Conservation (phyloP, 2,329 filamentous ascomycete genomes). For the Metarhizium rileyi region DNA sequence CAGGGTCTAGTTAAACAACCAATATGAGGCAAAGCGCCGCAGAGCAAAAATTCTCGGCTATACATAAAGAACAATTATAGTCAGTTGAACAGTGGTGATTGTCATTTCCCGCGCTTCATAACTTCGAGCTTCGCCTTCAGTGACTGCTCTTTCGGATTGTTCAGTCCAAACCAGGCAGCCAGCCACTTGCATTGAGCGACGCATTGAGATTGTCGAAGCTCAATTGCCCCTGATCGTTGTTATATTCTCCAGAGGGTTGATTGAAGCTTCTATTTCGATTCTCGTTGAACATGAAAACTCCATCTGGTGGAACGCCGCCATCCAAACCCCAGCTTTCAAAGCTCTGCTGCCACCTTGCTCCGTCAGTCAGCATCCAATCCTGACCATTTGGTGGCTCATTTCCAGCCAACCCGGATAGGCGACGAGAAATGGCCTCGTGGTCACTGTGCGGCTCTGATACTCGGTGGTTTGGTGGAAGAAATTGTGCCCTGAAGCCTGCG, state of each 20-base stretch:
- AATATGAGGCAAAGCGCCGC: neutral
- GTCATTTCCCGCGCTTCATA: neutral
- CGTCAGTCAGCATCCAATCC: slow-evolving; percentile 49
- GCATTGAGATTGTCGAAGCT: slow-evolving; percentile 23
- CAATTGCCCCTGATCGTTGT: slow-evolving; percentile 13
- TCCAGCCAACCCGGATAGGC: slow-evolving; percentile 6
- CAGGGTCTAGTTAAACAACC: neutral
- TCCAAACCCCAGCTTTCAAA: slow-evolving; percentile 43
- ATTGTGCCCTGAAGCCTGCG: slow-evolving; percentile 1
- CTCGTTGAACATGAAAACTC: slow-evolving; percentile 21
- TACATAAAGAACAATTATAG: neutral
- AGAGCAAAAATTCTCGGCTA: neutral
- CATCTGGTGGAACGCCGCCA: slow-evolving; percentile 14
- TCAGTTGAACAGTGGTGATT: neutral
- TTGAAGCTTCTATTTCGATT: slow-evolving; percentile 9
- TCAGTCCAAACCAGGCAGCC: slow-evolving; percentile 28
- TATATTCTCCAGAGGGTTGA: slow-evolving; percentile 1
- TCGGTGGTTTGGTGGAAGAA: slow-evolving; percentile 3
- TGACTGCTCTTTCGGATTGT: neutral
- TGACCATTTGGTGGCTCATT: slow-evolving; percentile 32
- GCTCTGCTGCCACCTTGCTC: slow-evolving; percentile 47
- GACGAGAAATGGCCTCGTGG: slow-evolving; percentile 12
- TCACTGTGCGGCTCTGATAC: slow-evolving; percentile 5
- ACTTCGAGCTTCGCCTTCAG: neutral
- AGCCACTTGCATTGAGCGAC: slow-evolving; percentile 22